Evolutionary conservation across 2,329 filamentous ascomycete genomes (phyloP).

Genomic region (Myrmaecium sp.): DNA sequence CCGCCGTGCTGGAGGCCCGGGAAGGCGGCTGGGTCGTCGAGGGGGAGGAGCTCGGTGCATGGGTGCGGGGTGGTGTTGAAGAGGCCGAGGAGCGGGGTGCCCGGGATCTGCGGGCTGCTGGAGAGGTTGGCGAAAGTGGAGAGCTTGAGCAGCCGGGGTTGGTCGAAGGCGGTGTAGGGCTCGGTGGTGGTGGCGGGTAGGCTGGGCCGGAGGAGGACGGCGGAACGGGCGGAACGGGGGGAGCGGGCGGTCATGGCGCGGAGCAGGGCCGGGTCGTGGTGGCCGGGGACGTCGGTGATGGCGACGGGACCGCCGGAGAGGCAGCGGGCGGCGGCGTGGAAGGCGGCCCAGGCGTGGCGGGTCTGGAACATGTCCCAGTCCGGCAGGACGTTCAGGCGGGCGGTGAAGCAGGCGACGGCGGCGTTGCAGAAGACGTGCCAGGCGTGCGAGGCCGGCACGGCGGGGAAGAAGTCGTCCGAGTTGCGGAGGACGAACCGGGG

Average conservation of each 20-base stretch:
- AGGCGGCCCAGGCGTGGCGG: constrained; percentile 51
- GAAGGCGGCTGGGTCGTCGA: constrained; percentile 58
- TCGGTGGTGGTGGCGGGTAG: constrained; percentile 55
- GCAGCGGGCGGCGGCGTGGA: constrained; percentile 81
- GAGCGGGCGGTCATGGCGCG: constrained; percentile 66
- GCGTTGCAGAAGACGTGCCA: constrained; percentile 97
- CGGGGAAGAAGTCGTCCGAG: constrained; percentile 83
- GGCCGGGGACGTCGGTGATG: constrained; percentile 76
- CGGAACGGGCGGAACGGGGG: constrained; percentile 44
- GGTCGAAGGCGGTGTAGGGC: constrained; percentile 60
- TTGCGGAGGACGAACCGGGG: constrained; percentile 65
- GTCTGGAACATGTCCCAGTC: constrained; percentile 71
- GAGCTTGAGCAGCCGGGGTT: constrained; percentile 57
- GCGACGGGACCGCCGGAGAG: constrained; percentile 86
- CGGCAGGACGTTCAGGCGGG: constrained; percentile 71
- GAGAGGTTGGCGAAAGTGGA: constrained; percentile 57
- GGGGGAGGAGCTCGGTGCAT: constrained; percentile 50
- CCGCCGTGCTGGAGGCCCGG: constrained; percentile 45
- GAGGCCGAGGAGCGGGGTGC: constrained; percentile 61
- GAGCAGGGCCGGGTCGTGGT: constrained; percentile 62
- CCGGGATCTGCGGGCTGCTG: too few relatives aligned
- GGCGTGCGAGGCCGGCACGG: constrained; percentile 61
- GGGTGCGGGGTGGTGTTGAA: constrained; percentile 60
- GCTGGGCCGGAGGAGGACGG: constrained; percentile 66
- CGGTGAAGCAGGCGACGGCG: constrained; percentile 67